These are phyloP conservation scores for Lyophyllum semitale DNA, from an alignment of 768 basidiomycete species.

Conservation along the genomic window DNA sequence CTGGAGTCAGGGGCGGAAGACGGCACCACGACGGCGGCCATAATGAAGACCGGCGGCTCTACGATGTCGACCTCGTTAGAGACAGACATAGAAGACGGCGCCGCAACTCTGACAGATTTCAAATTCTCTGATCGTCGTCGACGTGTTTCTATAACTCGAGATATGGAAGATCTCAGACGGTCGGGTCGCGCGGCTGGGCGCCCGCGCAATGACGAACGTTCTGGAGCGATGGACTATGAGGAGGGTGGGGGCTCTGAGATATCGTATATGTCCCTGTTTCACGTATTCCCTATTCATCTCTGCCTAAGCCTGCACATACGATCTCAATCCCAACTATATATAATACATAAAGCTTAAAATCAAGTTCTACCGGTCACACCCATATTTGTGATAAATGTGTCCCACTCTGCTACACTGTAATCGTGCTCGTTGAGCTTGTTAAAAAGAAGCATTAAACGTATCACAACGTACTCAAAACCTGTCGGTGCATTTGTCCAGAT, in stretches of 20 bases:
- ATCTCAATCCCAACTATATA: background rate
- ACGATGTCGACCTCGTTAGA: background rate
- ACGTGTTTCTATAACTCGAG: too few species aligned
- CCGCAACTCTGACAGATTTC: background rate
- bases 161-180: too few species aligned
- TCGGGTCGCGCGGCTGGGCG: too few species aligned
- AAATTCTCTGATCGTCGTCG: too few species aligned
- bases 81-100: background rate
- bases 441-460: background rate
- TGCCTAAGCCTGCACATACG: background rate
- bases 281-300: too few species aligned
- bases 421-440: background rate
- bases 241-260: too few species aligned
- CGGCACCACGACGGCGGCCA: too few species aligned
- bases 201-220: too few species aligned
- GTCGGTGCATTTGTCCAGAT: slow-evolving; percentile 60
- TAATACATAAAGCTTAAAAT: background rate
- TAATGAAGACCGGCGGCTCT: background rate
- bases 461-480: slow-evolving; percentile 47
- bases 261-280: too few species aligned
- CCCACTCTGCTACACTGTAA: background rate
- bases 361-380: background rate
- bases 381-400: background rate
- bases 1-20: too few species aligned
- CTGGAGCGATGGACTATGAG: too few species aligned